Evolutionary conservation across 2,329 filamentous ascomycete genomes (phyloP).

Genomic region (Ophiobolus disseminans): DNA sequence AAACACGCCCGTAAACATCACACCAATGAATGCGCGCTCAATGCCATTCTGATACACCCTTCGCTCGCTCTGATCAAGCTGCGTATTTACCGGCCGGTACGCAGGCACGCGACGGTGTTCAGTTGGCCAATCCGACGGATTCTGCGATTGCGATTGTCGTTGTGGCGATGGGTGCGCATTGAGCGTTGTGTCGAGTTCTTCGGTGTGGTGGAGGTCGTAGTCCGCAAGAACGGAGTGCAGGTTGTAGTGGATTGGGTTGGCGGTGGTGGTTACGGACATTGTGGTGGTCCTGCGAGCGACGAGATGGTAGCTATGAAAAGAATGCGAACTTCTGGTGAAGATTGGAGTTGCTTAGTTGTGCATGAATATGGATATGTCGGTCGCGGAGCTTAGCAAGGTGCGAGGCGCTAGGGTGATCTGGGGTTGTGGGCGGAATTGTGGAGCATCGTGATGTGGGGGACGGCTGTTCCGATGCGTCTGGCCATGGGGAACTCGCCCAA

Average conservation of each 20-base stretch:
- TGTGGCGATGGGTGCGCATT: constrained; percentile 39
- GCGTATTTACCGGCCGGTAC: constrained; percentile 55
- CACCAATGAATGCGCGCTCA: constrained; percentile 57
- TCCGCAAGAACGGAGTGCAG: constrained; percentile 51
- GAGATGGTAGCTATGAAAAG: constrained; percentile 17
- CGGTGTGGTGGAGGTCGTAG: constrained; percentile 56
- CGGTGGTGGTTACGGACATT: constrained; percentile 56
- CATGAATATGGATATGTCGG: no score
- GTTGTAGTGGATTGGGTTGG: constrained; percentile 49
- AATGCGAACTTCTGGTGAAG: constrained; percentile 6
- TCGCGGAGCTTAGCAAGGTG: no score
- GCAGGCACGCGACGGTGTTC: constrained; percentile 57
- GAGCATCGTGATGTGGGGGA: no score
- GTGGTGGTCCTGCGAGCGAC: constrained; percentile 5
- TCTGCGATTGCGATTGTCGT: constrained; percentile 30
- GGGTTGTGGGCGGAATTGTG: no score
- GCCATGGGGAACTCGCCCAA: no score
- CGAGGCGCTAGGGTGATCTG: no score
- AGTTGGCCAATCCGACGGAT: constrained; percentile 54
- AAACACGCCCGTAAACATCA: constrained; percentile 60
- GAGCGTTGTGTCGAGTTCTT: constrained; percentile 32
- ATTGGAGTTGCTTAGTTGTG: neutral
- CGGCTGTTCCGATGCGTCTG: no score
- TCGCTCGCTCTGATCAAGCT: constrained; percentile 53
- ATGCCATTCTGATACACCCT: constrained; percentile 53